These are phyloP conservation scores for Acacia confusa DNA, from an alignment of 306 rosid genomes.

Conservation along the genomic window DNA sequence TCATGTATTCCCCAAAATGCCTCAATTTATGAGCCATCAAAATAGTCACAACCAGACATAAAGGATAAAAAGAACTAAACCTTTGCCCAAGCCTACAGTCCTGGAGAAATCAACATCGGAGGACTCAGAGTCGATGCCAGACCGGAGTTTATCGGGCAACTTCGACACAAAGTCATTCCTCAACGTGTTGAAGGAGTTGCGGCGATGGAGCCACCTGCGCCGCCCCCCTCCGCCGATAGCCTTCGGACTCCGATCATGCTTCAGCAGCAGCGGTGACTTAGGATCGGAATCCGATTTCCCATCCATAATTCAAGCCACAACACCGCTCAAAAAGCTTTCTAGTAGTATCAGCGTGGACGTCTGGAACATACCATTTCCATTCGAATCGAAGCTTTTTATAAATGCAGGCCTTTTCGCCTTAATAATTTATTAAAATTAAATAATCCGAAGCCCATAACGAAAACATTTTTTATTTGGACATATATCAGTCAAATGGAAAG, in stretches of 20 bases:
- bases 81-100: conserved; percentile 50
- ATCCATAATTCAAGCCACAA: conserved; percentile 23
- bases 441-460: too few relatives aligned
- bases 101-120: conserved; percentile 43
- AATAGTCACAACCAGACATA: neutral
- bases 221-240: neutral
- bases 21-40: neutral
- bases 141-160: conserved; percentile 58
- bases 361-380: neutral
- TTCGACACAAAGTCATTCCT: conserved; percentile 48
- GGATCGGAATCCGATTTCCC: conserved; percentile 16
- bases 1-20: neutral
- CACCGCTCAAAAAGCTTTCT: neutral
- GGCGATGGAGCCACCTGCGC: conserved; percentile 23
- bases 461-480: too few relatives aligned
- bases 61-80: conserved; percentile 18
- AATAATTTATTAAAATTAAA: neutral
- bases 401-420: neutral
- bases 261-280: conserved; percentile 17
- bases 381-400: neutral
- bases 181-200: conserved; percentile 41
- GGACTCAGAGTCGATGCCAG: conserved; percentile 50
- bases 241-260: neutral
- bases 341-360: neutral
- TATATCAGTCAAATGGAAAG: too few relatives aligned